These are phyloP conservation scores for Betula pendula DNA, from an alignment of 306 rosid species.

Conservation along the genomic window DNA sequence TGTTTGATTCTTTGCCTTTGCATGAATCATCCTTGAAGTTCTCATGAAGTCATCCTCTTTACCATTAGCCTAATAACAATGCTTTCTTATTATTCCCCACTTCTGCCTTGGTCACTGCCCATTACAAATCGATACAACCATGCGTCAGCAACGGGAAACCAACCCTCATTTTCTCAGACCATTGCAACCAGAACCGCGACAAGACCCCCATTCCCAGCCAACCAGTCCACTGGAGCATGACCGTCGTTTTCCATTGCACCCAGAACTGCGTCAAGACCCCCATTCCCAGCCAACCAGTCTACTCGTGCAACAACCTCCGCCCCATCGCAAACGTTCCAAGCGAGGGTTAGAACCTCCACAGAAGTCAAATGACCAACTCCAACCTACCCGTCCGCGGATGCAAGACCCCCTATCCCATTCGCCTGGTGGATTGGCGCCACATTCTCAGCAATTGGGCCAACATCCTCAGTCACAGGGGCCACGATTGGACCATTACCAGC, in stretches of 20 bases:
- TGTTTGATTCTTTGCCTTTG: slow-evolving; percentile 74
- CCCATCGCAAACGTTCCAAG: not conserved
- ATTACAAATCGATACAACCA: slow-evolving; percentile 26
- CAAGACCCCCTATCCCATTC: slow-evolving; percentile 2
- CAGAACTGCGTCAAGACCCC: slow-evolving; percentile 20
- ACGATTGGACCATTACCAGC: no score
- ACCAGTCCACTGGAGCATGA: not conserved
- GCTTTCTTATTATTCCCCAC: slow-evolving; percentile 19
- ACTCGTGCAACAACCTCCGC: slow-evolving; percentile 14
- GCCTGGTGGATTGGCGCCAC: not conserved
- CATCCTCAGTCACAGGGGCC: no score
- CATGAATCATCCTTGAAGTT: slow-evolving; percentile 78
- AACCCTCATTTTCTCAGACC: slow-evolving; percentile 73
- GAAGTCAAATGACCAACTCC: not conserved
- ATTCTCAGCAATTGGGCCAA: not conserved
- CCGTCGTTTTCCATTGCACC: no score
- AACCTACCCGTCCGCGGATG: not conserved
- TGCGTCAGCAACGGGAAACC: slow-evolving; percentile 52
- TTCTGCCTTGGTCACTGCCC: slow-evolving; percentile 25
- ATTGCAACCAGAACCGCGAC: slow-evolving; percentile 10
- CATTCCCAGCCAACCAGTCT: not conserved
- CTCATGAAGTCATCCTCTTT: slow-evolving; percentile 69
- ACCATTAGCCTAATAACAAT: slow-evolving; percentile 37
- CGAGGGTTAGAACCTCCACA: not conserved
- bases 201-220: slow-evolving; percentile 9